Evolutionary conservation across 192 early-diverging fungal genomes (phyloP).

Genomic region (Chytriomyces hyalinus): DNA sequence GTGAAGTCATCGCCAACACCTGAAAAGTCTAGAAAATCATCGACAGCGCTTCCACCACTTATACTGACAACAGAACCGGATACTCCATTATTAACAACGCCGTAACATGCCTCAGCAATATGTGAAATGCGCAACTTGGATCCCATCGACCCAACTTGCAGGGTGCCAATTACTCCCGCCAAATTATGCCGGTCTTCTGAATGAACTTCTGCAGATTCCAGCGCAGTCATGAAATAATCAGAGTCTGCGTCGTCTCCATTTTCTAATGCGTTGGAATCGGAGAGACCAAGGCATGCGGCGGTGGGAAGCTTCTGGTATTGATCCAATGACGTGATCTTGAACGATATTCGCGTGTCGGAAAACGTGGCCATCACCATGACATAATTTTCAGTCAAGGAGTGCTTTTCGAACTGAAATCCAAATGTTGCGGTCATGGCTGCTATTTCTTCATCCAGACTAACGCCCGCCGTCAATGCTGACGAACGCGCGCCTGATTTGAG

Average conservation of each 20-base stretch:
- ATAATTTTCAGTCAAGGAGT: neutral
- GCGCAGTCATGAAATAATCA: neutral
- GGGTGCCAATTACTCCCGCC: neutral
- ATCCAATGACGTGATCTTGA: conserved; percentile 4
- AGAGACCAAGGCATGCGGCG: neutral
- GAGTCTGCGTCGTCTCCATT: neutral
- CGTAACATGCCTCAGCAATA: neutral
- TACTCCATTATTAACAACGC: neutral
- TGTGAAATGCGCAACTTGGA: neutral
- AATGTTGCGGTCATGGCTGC: neutral
- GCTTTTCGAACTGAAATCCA: conserved; percentile 17
- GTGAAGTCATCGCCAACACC: neutral
- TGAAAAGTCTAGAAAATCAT: conserved; percentile 3
- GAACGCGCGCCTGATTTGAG: no score
- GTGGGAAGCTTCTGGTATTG: conserved; percentile 18
- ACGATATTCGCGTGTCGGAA: neutral
- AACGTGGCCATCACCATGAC: conserved; percentile 16
- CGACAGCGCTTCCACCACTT: neutral
- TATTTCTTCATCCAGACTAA: conserved; percentile 21
- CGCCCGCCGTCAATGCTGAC: neutral
- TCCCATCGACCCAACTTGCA: neutral
- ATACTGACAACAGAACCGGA: neutral
- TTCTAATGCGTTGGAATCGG: neutral
- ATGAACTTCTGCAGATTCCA: neutral
- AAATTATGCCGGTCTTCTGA: neutral